Base-by-base conservation (phyloP, 768 basidiomycete species). In the Russula abietina region DNA sequence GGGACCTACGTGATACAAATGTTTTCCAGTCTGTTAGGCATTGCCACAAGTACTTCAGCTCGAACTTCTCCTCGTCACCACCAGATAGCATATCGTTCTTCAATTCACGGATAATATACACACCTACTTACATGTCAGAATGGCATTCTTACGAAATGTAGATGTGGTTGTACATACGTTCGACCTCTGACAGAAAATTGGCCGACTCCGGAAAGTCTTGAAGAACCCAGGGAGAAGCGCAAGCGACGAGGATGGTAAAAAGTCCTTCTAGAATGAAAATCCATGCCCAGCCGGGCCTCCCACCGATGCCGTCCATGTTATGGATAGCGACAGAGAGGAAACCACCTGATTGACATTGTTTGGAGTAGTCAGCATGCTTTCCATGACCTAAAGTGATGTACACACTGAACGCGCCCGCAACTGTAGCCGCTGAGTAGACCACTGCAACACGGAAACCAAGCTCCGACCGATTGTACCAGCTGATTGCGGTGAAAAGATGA, bases 381-480 rank as follows among this genome's bases (percentile, higher is more conserved):
- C 32, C 19, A 36, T 33, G 2, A 5, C 8, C 2, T 33, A 16
- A 38, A 38, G 22, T 54, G 14, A 22, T 38, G 36, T 38, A 54
- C 52, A n/a, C 36, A 54, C 52, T 54, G 30, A 54, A 54, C 14
- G 52, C 52, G 36, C 52, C 52, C n/a, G 52, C 52, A 24, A 24
- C 17, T 38, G 52, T 54, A 22, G 52, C 52, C 17, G 36, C n/a
- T 14, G 52, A 54, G 33, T 2, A 54, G 36, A 54, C 17, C 22
- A 54, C 22, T 54, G 52, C 52, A 22, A 54, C 16, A 19, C 52
- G 52, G 7, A 14, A 16, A 24, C 52, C 52, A 36, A 54, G 52
- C 22, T 54, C 52, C 14, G 52, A 54, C 10, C 36, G 52, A 22
- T 54, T 54, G n/a, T 54, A 54, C 52, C 52, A 54, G 52, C 52